A percentile compares a stretch with the other conserved stretches of the same genome.
phyloP scores from a whole-genome alignment of 2,329 filamentous ascomycete species.

The Emergomyces pasteurianus region DNA sequence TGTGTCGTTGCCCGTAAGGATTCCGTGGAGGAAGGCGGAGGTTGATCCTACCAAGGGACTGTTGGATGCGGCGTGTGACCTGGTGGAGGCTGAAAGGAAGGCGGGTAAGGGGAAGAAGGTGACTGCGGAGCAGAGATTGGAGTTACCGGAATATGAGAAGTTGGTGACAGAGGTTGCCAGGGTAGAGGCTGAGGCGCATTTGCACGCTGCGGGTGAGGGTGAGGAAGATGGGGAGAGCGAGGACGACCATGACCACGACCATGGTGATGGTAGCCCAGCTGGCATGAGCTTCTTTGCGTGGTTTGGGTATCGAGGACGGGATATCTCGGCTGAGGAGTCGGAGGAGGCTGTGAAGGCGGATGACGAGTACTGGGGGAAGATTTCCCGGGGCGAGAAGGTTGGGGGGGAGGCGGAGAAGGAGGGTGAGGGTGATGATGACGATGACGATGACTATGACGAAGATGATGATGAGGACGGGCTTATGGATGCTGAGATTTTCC shows the following conservation, averaged over 20 bases:
- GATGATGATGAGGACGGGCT: slow-evolving; percentile 51
- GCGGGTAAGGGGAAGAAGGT: slow-evolving; percentile 26
- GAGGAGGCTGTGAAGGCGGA: slow-evolving; percentile 49
- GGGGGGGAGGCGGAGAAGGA: slow-evolving; percentile 35
- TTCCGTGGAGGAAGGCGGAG: slow-evolving; percentile 79
- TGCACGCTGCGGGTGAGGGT: neutral
- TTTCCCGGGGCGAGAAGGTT: slow-evolving; percentile 39
- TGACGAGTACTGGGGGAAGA: slow-evolving; percentile 43
- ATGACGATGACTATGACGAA: slow-evolving; percentile 44
- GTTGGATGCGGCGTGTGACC: slow-evolving; percentile 57
- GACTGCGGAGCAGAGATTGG: slow-evolving; percentile 39
- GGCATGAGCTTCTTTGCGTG: slow-evolving; percentile 75
- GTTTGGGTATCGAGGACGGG: slow-evolving; percentile 67
- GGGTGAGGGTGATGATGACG: slow-evolving; percentile 39
- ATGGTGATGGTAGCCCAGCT: slow-evolving; percentile 44
- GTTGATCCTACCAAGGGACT: slow-evolving; percentile 77
- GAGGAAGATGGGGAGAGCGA: slow-evolving; percentile 22
- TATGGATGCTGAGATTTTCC: slow-evolving; percentile 70
- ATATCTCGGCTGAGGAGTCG: slow-evolving; percentile 62
- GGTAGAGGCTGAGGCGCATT: slow-evolving; percentile 17
- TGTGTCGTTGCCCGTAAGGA: slow-evolving; percentile 78
- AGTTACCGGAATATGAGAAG: slow-evolving; percentile 41
- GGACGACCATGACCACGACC: slow-evolving; percentile 25
- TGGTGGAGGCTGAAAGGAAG: slow-evolving; percentile 53
- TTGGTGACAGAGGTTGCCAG: slow-evolving; percentile 40